Percentiles rank a stretch among this genome's conserved stretches.
phyloP scores from a whole-genome alignment of 805 yeast species.

The Candida railenensis region DNA sequence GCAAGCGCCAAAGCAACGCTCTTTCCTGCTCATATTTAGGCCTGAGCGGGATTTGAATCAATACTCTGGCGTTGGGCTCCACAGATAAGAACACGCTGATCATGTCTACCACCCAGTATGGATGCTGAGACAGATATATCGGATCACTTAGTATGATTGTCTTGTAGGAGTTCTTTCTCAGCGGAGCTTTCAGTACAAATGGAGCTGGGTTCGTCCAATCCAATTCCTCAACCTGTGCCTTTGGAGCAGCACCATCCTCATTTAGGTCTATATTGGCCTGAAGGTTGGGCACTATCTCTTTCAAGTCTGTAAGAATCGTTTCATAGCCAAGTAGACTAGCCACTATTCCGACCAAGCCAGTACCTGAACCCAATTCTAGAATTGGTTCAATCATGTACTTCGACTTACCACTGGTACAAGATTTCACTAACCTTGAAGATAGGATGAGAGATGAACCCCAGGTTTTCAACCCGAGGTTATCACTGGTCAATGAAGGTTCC shows the following conservation, averaged over 20 bases:
- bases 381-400: slow-evolving; percentile 22
- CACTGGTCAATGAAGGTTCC: slow-evolving; percentile 87
- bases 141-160: slow-evolving; percentile 84
- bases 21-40: slow-evolving; percentile 66
- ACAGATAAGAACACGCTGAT: slow-evolving; percentile 45
- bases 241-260: slow-evolving; percentile 11
- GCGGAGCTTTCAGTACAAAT: slow-evolving; percentile 21
- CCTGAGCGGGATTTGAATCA: slow-evolving; percentile 78
- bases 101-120: slow-evolving; percentile 66
- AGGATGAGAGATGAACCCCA: slow-evolving; percentile 91
- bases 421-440: slow-evolving; percentile 48
- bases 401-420: slow-evolving; percentile 12
- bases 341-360: slow-evolving; percentile 85
- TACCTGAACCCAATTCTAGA: slow-evolving; percentile 91
- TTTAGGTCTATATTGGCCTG: slow-evolving; percentile 58
- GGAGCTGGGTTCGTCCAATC: slow-evolving; percentile 75
- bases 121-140: slow-evolving; percentile 80
- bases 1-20: slow-evolving; percentile 52
- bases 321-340: slow-evolving; percentile 52
- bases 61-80: slow-evolving; percentile 38
- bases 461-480: slow-evolving; percentile 86
- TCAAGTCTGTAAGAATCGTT: slow-evolving; percentile 69
- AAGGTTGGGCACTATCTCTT: slow-evolving; percentile 73
- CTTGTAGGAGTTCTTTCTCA: slow-evolving; percentile 35
- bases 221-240: slow-evolving; percentile 47